Evolutionary conservation across 2,329 filamentous ascomycete genomes (phyloP), one percentile per base, ranked within the genome.

Genomic region (Penicillium sp.): DNA sequence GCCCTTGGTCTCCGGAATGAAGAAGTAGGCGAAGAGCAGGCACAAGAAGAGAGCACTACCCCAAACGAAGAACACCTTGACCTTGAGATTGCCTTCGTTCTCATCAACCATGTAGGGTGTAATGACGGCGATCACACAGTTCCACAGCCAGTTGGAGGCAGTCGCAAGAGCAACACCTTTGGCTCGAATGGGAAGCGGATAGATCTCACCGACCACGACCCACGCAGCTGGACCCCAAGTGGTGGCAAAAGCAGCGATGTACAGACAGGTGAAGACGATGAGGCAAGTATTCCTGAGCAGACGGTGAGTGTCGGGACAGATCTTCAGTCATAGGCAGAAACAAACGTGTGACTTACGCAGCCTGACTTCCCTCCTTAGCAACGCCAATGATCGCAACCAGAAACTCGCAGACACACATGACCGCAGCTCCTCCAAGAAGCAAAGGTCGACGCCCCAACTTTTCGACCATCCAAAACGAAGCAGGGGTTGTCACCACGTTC

Each of bases 71-170:
- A 90, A 90, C 38, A 90, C 82, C 57, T 84, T 85, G 32, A 83
- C 75, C 9, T 81, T 80, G 45, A 79, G 67, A 55, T 76, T 70
- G 52, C 81, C 84, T 51, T 79, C 70, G 47, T 79, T 72, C 40
- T 70, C 62, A 51, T 66, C 63, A 1, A 66, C 62, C 51, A 88
- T 82, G 76, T 84, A 88, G 11, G 84, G 84, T 3, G 81, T 86
- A 68, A 88, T 86, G 66, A 88, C 78, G 47, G 81, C 77, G 58
- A 82, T 80, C 63, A 79, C 70, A 67, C 84, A 88, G 75, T 90
- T 93, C 87, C 88, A 93, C 52, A 93, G 78, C 88, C 88, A 94
- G 79, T 94, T 94, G 65, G 84, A 88, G 50, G 88, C 86, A 5
- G 89, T 94, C 29, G 88, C 90, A 39, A 95, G 78, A 61, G 80